Base-by-base conservation (phyloP, 2,329 filamentous ascomycete genomes). In the Cryphonectria naterciae region DNA sequence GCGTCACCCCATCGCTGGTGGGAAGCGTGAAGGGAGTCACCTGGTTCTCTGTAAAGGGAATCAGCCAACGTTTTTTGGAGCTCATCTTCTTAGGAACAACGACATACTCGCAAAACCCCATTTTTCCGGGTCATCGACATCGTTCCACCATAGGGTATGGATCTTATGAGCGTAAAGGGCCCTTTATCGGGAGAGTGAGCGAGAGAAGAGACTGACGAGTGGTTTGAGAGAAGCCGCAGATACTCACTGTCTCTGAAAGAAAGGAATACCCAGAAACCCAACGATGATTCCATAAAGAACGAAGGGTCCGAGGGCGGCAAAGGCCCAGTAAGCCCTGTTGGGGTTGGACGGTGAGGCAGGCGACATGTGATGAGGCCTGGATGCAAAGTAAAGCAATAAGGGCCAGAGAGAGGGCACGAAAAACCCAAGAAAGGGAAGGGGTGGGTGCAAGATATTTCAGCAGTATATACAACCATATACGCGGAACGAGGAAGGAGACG, bases 81-180 rank as follows among this genome's bases (percentile, higher is more conserved):
- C 13, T 60, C 22, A 22, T 28, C 37, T 65, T 64, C 43, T 41
- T 19, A 62, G 22, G 35, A 28, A 49, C 17, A 17, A 8, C 52
- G 49, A 80, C 86, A 78, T 80, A 95, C 93, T 92, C 68, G 93
- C 89, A 80, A 97, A 98, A 0, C 95, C 95, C 85, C 94, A 97
- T 74, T 88, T 87, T 78, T 97, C 92, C 0, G 94, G 93, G 71
- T 90, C 85, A 73, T 94, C 88, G 60, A 95, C 80, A 78, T 97
- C 89, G 74, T 91, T 85, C 87, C 89, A 94, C 79, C 87, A 89
- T 3, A 88, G 85, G 2, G 91, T 91, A 74, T 94, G 91, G 75
- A 97, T 79, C 73, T 92, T 92, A 81, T 98, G 92, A 39, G 92
- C 90, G 79, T 98, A 99, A 7, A 98, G 80, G 35, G 92, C 91